phyloP scores from a whole-genome alignment of 1,284 basidiomycete genomes.

The Apiotrichum brassicae region DNA sequence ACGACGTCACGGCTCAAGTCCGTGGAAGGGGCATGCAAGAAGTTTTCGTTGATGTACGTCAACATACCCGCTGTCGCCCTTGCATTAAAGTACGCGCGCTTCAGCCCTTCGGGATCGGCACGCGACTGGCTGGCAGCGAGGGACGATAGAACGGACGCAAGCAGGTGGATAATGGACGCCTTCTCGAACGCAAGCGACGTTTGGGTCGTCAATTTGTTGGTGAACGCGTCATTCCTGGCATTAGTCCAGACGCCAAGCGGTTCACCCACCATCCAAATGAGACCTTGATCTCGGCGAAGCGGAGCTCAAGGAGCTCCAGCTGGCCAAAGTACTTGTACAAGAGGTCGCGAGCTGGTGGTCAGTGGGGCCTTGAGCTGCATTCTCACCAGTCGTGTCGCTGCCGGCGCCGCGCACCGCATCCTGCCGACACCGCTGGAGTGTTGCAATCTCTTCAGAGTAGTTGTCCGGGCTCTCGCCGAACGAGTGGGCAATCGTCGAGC shows the following conservation, averaged over 20 bases:
- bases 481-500: slow-evolving; percentile 76
- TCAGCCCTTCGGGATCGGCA: slow-evolving; percentile 75
- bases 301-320: slow-evolving; percentile 90
- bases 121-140: slow-evolving; percentile 71
- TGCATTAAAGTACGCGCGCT: slow-evolving; percentile 88
- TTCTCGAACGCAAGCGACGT: slow-evolving; percentile 97
- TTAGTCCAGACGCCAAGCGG: not conserved
- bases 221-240: slow-evolving; percentile 83
- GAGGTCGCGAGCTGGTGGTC: slow-evolving; percentile 82
- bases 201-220: slow-evolving; percentile 83
- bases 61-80: slow-evolving; percentile 94
- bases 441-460: slow-evolving; percentile 74
- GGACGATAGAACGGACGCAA: slow-evolving; percentile 85
- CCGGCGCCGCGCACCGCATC: slow-evolving; percentile 93
- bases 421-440: slow-evolving; percentile 82
- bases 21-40: slow-evolving; percentile 95
- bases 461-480: slow-evolving; percentile 89
- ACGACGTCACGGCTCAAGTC: slow-evolving; percentile 91
- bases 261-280: slow-evolving; percentile 71
- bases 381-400: slow-evolving; percentile 78
- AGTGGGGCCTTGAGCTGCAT: slow-evolving; percentile 1
- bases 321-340: slow-evolving; percentile 99
- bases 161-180: slow-evolving; percentile 95
- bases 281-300: slow-evolving; percentile 93
- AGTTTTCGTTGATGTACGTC: slow-evolving; percentile 99